Evolutionary conservation across 2,329 filamentous ascomycete genomes (phyloP).

Genomic region (Xylariaceae sp.): DNA sequence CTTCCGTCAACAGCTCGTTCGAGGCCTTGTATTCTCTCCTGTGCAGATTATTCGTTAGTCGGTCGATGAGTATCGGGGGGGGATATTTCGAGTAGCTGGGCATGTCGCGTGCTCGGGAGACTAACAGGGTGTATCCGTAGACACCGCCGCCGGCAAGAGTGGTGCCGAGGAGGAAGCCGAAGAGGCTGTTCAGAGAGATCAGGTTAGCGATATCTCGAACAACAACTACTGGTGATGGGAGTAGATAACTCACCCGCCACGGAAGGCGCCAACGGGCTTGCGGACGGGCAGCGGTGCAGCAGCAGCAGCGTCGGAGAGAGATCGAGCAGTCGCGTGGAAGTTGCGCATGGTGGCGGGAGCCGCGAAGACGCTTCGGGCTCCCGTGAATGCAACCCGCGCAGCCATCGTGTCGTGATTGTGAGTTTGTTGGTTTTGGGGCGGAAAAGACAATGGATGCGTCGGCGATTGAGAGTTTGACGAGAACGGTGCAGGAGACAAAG

Average conservation of each 20-base stretch:
- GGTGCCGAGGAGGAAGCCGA: constrained; percentile 87
- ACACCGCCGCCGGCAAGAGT: constrained; percentile 75
- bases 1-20: constrained; percentile 90
- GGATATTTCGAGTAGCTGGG: neutral
- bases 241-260: constrained; percentile 52
- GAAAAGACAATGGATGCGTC: too few species aligned
- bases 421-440: neutral
- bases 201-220: neutral
- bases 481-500: too few species aligned
- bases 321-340: constrained; percentile 51
- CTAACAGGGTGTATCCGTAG: constrained; percentile 80
- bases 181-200: constrained; percentile 57
- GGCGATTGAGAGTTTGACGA: too few species aligned
- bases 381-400: constrained; percentile 43
- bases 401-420: constrained; percentile 39
- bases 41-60: neutral
- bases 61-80: neutral
- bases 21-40: constrained; percentile 84
- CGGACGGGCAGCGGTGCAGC: constrained; percentile 49
- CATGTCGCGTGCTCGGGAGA: constrained; percentile 6
- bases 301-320: constrained; percentile 42
- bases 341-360: constrained; percentile 23
- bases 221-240: neutral
- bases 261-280: constrained; percentile 60
- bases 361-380: constrained; percentile 37